Base-by-base conservation (phyloP, 1,139 yeast species). In the Yamadazyma pseudoaaseri region DNA sequence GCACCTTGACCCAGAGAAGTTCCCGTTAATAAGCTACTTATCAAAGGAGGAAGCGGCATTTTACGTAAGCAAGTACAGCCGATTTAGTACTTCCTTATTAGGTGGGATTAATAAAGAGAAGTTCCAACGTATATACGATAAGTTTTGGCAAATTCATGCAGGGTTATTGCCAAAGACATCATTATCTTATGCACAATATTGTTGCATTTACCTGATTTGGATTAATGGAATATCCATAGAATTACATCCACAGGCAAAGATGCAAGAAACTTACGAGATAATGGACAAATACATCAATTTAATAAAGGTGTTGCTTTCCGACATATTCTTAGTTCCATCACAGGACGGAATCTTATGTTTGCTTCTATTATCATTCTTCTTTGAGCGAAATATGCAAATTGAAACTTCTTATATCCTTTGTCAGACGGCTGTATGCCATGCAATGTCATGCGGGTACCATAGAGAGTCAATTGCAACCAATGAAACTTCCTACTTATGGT, bases 361-460 rank as follows among this genome's bases (percentile, higher is more conserved):
- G 8, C 55, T 62, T 27, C 42, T 70, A 17, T 51, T 69, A 23
- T 60, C 74, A 0, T 54, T 63, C n/a, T 65, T 68, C 45, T 44
- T 68, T 22, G 66, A 68, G 27, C 56, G 70, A 34, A 60, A 58
- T 20, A 65, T 61, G 44, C 65, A 65, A 27, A 55, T 73, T 36
- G 76, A 71, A 38, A 61, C 70, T 27, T 66, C 72, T 0, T 71
- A 69, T 56, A 62, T 70, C 35, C 42, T 71, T 28, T 23, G 44
- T 10, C 69, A 71, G 24, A 41, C 67, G 26, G 74, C 73, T 8
- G 57, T 64, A 3, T 52, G 71, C 34, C 76, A 70, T 43, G 65
- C 72, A 0, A 57, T 63, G 26, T 56, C 73, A n/a, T 47, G 71
- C 15, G 76, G 76, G 0, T 47, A 68, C 3, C 71, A 69, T 38